phyloP scores from a whole-genome alignment of 164 flowering plant species.

The Nymphaea thermarum region DNA sequence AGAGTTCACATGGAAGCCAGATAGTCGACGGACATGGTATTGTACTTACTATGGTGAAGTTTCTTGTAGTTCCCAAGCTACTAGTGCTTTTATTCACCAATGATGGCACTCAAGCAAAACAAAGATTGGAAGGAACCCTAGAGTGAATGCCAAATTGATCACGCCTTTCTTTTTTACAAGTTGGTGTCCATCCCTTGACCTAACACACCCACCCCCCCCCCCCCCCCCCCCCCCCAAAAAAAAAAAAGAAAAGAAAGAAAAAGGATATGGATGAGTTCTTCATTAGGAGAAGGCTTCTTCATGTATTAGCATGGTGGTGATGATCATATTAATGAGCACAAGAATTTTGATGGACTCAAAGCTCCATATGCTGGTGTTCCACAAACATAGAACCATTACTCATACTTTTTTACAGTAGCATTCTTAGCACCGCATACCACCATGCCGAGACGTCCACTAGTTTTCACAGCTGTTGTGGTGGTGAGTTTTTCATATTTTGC shows the following conservation, averaged over 20 bases:
- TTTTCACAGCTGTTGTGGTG: constrained; percentile 46
- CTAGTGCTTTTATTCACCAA: background rate
- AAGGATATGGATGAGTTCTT: background rate
- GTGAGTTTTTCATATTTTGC: constrained; percentile 17
- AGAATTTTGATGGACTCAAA: constrained; percentile 29
- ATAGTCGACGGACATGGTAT: too few species aligned
- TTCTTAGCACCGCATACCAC: constrained; percentile 8
- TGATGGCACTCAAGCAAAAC: background rate
- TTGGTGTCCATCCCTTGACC: background rate
- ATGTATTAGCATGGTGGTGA: constrained; percentile 27
- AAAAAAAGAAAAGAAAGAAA: too few species aligned
- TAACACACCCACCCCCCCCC: background rate
- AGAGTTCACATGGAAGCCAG: too few species aligned
- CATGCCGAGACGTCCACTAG: constrained; percentile 12
- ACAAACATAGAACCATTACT: constrained; percentile 34
- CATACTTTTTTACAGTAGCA: constrained; percentile 16
- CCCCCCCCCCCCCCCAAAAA: too few species aligned
- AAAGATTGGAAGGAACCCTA: background rate
- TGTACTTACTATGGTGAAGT: too few species aligned
- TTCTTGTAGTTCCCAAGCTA: too few species aligned
- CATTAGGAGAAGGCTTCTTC: background rate
- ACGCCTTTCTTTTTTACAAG: background rate
- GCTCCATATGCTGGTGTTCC: constrained; percentile 32
- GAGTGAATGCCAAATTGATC: background rate
- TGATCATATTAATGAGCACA: constrained; percentile 45